Evolutionary conservation across 441 rosid genomes (phyloP), one percentile per base, ranked within the genome.

Genomic region (Aleurites moluccanus): DNA sequence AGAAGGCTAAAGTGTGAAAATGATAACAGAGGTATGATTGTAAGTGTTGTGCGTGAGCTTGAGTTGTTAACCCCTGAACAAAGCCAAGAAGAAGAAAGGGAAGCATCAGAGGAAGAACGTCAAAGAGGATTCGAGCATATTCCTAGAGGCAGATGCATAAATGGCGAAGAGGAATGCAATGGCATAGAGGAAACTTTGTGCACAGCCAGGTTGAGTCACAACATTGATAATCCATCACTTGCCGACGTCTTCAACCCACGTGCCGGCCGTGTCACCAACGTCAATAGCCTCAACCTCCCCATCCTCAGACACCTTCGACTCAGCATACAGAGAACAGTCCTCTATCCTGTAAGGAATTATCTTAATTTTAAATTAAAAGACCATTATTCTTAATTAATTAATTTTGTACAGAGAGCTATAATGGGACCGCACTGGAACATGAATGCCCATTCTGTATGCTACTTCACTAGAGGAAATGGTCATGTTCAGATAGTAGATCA

Each of bases 121-220:
- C 59, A 64, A 25, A 2, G 23, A 1, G 69, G 62, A 73, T 18
- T 72, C 11, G 75, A 72, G 45, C 56, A 6, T 6, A 4, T 60
- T 3, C 11, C 13, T 10, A 33, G 52, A 50, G 38, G 69, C 56
- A 25, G 68, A 16, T 6, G 0, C 13, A 55, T 45, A 1, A 6
- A 38, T 38, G 40, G 40, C 40, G 40, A 38, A 38, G 40, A 38
- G 40, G 40, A 38, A 6, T 6, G 40, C 23, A 91, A 91, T 70
- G 98, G 97, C 20, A 21, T 89, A 14, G 93, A 91, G 74, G 95
- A 93, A 86, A 88, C 93, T 38, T 40, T 88, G 72, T 92, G 95
- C 87, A 76, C 85, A 69, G 77, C 86, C 82, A 88, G 83, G 73
- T 25, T 86, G 53, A 80, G 64, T 69, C 88, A 87, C 74, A 89